phyloP scores from a whole-genome alignment of 306 rosid genomes.

The Leucaena leucocephala region DNA sequence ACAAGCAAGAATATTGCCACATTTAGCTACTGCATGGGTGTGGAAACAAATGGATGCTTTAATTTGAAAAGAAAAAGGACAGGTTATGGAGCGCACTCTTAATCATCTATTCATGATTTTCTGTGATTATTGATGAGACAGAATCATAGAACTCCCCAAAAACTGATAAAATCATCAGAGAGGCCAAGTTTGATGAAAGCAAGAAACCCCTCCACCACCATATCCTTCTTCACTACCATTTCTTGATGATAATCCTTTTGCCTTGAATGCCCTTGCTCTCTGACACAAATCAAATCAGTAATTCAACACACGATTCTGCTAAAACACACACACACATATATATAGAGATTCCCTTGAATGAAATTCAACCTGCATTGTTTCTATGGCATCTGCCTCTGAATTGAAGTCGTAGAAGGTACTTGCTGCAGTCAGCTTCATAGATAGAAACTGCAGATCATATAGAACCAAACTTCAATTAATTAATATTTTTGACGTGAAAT shows the following conservation, averaged over 20 bases:
- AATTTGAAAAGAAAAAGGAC: slow-evolving; percentile 33
- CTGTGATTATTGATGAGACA: background rate
- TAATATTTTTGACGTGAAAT: background rate
- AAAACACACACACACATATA: background rate
- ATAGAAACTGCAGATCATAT: slow-evolving; percentile 73
- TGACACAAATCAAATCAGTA: slow-evolving; percentile 39
- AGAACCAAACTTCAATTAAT: slow-evolving; percentile 1
- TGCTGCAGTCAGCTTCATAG: slow-evolving; percentile 91
- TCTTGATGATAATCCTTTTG: slow-evolving; percentile 64
- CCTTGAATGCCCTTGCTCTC: slow-evolving; percentile 82
- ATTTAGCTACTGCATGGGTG: slow-evolving; percentile 43
- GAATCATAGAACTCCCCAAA: slow-evolving; percentile 54
- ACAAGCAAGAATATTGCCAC: slow-evolving; percentile 65
- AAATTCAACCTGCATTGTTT: slow-evolving; percentile 65
- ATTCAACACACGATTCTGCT: background rate
- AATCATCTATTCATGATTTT: slow-evolving; percentile 20
- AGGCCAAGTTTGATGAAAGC: slow-evolving; percentile 76
- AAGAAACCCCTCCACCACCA: slow-evolving; percentile 59
- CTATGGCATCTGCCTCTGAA: slow-evolving; percentile 70
- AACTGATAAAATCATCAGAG: slow-evolving; percentile 56
- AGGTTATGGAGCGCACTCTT: slow-evolving; percentile 45
- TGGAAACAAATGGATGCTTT: slow-evolving; percentile 53
- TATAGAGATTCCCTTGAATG: background rate
- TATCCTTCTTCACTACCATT: slow-evolving; percentile 61
- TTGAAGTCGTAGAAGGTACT: slow-evolving; percentile 79